Conservation (phyloP, 2,329 filamentous ascomycete genomes). For the Gnomoniopsis sp. region DNA sequence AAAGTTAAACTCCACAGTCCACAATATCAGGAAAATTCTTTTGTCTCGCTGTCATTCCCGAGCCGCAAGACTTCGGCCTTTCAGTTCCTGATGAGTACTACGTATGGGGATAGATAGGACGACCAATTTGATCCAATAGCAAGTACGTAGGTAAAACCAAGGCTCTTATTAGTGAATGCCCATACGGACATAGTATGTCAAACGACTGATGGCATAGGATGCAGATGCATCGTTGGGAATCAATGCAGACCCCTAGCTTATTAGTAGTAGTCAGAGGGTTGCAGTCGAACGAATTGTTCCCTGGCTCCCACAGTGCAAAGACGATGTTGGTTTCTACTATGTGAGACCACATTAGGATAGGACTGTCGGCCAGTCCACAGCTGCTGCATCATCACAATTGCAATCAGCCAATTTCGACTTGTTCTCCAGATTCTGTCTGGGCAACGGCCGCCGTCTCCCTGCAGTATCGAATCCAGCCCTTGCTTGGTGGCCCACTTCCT, state of each 20-base stretch:
- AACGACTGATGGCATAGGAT: too few species aligned
- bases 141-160: too few species aligned
- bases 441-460: background rate
- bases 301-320: background rate
- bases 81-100: background rate
- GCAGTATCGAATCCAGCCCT: background rate
- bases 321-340: background rate
- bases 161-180: too few species aligned
- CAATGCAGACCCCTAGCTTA: background rate
- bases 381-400: background rate
- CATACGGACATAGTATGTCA: too few species aligned
- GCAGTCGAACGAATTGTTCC: background rate
- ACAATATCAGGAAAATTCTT: background rate
- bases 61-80: background rate
- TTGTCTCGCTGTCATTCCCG: slow-evolving; percentile 10
- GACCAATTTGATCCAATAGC: too few species aligned
- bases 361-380: background rate
- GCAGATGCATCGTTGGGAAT: background rate
- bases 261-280: background rate
- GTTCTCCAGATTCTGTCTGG: background rate
- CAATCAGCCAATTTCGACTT: background rate
- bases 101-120: background rate
- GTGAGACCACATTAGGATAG: background rate
- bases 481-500: background rate
- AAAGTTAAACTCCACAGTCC: background rate